Conservation (phyloP, 176 grass and related monocot genomes). For the Paspalum notatum region DNA sequence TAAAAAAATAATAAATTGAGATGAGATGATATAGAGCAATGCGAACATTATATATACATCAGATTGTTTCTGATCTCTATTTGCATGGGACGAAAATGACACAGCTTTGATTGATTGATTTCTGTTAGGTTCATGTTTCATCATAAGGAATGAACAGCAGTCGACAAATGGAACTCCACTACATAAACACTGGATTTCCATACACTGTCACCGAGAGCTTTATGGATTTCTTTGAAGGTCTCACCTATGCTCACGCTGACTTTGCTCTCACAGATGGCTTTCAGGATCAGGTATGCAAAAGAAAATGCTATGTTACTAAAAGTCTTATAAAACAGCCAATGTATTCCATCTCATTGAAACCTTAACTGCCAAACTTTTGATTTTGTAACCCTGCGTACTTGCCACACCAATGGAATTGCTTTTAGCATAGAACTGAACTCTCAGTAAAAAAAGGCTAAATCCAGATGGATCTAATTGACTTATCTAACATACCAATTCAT, state of each 20-base stretch:
- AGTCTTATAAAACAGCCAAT: neutral
- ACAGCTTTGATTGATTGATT: constrained; percentile 6
- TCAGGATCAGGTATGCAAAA: constrained; percentile 74
- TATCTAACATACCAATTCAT: neutral
- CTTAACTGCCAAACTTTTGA: neutral
- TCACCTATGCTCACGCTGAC: constrained; percentile 89
- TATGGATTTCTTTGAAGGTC: constrained; percentile 98
- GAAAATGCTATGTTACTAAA: constrained; percentile 21
- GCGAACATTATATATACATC: constrained; percentile 1
- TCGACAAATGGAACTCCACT: constrained; percentile 91
- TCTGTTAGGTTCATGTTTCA: constrained; percentile 49
- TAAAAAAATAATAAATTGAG: too few relatives aligned
- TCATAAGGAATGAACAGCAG: constrained; percentile 60
- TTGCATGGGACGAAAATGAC: neutral
- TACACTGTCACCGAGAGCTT: constrained; percentile 88
- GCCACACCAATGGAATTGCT: neutral
- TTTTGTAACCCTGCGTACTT: neutral
- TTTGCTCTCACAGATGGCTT: constrained; percentile 72
- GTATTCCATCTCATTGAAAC: neutral
- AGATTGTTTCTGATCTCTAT: neutral
- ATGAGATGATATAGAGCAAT: neutral
- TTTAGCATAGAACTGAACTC: neutral
- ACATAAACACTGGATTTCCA: constrained; percentile 93
- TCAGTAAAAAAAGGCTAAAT: neutral
- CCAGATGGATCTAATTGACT: constrained; percentile 10